Evolutionary conservation across 441 rosid genomes (phyloP), one percentile per base, ranked within the genome.

Genomic region (Gossypium lobatum): DNA sequence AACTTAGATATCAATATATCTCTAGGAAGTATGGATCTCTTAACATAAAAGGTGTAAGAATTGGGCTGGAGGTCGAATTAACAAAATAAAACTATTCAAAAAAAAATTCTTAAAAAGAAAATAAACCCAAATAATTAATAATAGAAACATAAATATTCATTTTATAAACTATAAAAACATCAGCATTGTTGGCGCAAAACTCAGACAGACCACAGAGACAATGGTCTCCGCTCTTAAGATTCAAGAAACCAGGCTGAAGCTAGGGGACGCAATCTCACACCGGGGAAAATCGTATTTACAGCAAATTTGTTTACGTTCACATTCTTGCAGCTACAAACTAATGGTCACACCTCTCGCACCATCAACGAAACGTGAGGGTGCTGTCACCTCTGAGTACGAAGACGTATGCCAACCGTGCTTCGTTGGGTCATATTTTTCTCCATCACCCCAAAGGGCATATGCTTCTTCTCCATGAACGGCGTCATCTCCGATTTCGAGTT

Each of bases 381-480:
- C 68, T 28, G 75, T 69, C 57, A 84, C 82, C 71, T 83, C 84
- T 13, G 83, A 57, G 76, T 80, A 77, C 13, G 75, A 42, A 2
- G 74, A 50, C 11, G 77, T 4, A 11, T 70, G 61, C 85, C 80
- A 59, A 14, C 86, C 89, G 71, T 90, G 90, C 61, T 53, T 83
- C 16, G 85, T 83, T 0, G 93, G 91, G 70, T 92, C 97, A 64
- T 84, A 89, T 75, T 85, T 92, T 53, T 92, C 97, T 31, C 97
- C 97, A 75, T 92, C 97, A 16, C 96, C 97, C 96, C 96, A 89
- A 17, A 92, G 91, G 23, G 93, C 97, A 70, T 92, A 92, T 17
- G 97, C 97, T 84, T 92, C 96, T 79, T 92, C 97, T 0, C 97
- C 97, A 34, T 92, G 97, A 25, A 88, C 96, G 0, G 97, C 97